A percentile compares a stretch with the other conserved stretches of the same genome.
These are phyloP conservation scores for Metschnikowia gelsemii DNA, from an alignment of 805 yeast genomes.

Conservation along the genomic window DNA sequence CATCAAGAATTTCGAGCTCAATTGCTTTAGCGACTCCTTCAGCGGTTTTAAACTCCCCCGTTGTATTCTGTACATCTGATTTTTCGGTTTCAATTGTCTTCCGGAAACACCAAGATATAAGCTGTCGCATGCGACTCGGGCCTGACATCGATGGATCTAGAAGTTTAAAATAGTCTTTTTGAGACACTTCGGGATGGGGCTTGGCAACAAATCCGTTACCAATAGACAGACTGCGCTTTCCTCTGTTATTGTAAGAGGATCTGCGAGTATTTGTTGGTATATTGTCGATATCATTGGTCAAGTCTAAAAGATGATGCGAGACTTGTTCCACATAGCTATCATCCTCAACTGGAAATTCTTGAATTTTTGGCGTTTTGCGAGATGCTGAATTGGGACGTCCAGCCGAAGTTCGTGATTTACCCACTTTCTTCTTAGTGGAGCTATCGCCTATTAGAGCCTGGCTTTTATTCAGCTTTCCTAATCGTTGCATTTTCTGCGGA, in stretches of 20 bases:
- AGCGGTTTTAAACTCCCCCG: constrained; percentile 41
- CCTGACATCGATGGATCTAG: constrained; percentile 63
- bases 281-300: constrained; percentile 14
- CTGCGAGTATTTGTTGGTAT: constrained; percentile 10
- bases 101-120: constrained; percentile 66
- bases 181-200: constrained; percentile 63
- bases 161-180: constrained; percentile 57
- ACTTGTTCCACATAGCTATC: constrained; percentile 31
- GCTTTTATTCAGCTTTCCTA: constrained; percentile 1
- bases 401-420: background rate
- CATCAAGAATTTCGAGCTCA: constrained; percentile 59
- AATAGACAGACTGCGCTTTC: constrained; percentile 69
- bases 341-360: constrained; percentile 17
- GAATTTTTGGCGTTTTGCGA: constrained; percentile 6
- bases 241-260: constrained; percentile 56
- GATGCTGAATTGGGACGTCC: constrained; percentile 1
- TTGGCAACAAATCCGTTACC: constrained; percentile 70
- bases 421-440: background rate
- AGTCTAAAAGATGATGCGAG: constrained; percentile 27
- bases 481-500: constrained; percentile 6
- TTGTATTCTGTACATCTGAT: constrained; percentile 17
- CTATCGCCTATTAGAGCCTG: background rate
- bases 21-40: constrained; percentile 59
- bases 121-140: constrained; percentile 69
- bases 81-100: constrained; percentile 40